phyloP scores from a whole-genome alignment of 176 grass and related monocot species.

The Chrysopogon serrulatus region DNA sequence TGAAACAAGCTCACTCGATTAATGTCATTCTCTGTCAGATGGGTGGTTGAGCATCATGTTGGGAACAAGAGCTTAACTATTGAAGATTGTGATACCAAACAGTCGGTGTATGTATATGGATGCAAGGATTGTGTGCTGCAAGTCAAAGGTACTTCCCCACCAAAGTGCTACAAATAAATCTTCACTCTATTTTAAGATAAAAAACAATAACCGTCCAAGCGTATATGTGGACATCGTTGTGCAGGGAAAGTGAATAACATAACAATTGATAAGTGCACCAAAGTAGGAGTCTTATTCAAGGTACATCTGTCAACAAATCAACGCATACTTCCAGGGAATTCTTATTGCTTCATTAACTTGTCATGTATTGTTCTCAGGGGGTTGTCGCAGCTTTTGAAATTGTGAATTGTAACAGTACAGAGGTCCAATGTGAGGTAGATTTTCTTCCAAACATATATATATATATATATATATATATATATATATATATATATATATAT shows the following conservation, averaged over 20 bases:
- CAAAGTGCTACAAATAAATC: neutral
- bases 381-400: constrained; percentile 63
- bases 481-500: too few species aligned
- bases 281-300: constrained; percentile 53
- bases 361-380: constrained; percentile 29
- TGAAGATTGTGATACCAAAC: constrained; percentile 62
- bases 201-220: neutral
- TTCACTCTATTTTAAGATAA: neutral
- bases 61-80: constrained; percentile 44
- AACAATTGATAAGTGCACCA: constrained; percentile 61
- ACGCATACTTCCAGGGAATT: neutral
- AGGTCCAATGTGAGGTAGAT: constrained; percentile 61
- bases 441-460: neutral
- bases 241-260: constrained; percentile 71
- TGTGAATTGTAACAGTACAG: constrained; percentile 61
- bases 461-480: too few species aligned
- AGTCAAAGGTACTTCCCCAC: constrained; percentile 44
- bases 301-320: neutral
- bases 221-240: neutral
- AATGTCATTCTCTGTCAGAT: constrained; percentile 14
- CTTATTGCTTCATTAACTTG: neutral
- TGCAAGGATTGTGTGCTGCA: constrained; percentile 62
- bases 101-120: constrained; percentile 53
- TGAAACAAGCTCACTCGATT: neutral
- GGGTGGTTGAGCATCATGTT: constrained; percentile 53